Evolutionary conservation across 2,329 filamentous ascomycete species (phyloP).

Genomic region (Curvularia lunata): DNA sequence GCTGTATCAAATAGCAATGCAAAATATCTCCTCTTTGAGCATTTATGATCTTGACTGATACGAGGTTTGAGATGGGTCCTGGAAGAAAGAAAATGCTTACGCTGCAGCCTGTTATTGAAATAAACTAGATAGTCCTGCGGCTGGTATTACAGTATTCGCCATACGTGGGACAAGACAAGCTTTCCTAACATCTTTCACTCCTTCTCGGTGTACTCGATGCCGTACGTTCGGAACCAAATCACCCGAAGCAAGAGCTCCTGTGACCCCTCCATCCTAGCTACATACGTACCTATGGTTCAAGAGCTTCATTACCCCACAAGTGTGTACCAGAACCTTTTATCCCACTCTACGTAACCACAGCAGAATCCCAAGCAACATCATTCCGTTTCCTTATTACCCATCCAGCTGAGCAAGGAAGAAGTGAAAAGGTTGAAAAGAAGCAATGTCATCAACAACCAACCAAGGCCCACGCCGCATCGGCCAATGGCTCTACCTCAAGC

Average conservation of each 20-base stretch:
- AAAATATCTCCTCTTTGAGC: conserved; percentile 19
- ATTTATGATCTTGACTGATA: neutral
- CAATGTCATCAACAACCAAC: conserved; percentile 23
- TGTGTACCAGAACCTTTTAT: neutral
- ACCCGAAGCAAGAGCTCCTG: neutral
- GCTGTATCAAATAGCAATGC: conserved; percentile 17
- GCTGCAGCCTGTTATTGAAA: neutral
- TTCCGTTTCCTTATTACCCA: neutral
- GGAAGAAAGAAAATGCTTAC: neutral
- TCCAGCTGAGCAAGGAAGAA: neutral
- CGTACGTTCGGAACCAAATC: neutral
- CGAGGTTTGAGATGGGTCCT: neutral
- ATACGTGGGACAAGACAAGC: neutral
- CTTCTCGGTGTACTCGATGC: neutral
- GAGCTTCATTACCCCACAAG: neutral
- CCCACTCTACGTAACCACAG: neutral
- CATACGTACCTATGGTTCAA: neutral
- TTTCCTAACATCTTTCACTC: neutral
- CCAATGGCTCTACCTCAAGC: conserved; percentile 75
- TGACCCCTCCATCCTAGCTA: neutral
- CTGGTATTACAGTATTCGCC: neutral
- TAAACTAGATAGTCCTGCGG: neutral
- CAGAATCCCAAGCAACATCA: neutral
- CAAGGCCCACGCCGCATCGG: conserved; percentile 61
- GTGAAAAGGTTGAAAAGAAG: neutral